These are phyloP conservation scores for Lactifluus rugatus DNA, from an alignment of 768 basidiomycete species.

Conservation along the genomic window DNA sequence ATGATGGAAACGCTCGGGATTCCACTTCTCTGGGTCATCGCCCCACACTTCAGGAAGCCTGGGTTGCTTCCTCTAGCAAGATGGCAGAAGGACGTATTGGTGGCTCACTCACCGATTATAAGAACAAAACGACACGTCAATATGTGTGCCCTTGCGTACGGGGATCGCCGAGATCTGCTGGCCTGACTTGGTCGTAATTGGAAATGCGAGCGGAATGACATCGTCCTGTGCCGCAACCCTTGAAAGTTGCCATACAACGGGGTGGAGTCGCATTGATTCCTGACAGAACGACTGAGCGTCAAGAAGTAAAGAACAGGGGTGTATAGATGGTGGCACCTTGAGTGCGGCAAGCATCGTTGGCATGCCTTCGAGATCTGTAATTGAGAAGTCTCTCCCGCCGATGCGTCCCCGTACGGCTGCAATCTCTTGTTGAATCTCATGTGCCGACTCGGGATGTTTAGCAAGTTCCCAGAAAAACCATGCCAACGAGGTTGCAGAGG, in stretches of 20 bases:
- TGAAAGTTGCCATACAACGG: conserved; percentile 24
- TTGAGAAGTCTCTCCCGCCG: conserved; percentile 24
- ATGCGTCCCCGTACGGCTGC: conserved; percentile 20
- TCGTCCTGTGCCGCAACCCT: conserved; percentile 26
- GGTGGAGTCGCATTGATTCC: conserved; percentile 28
- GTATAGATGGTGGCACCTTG: conserved; percentile 22
- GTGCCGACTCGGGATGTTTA: conserved; percentile 23
- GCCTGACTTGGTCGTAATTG: conserved; percentile 24
- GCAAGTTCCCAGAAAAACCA: conserved; percentile 28
- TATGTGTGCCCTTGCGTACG: conserved; percentile 23
- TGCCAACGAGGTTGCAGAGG: conserved; percentile 25
- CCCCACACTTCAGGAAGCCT: conserved; percentile 26
- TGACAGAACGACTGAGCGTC: not conserved
- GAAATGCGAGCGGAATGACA: conserved; percentile 27
- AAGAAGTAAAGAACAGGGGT: not conserved
- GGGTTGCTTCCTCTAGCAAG: not conserved
- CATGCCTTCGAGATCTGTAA: conserved; percentile 29
- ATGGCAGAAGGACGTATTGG: no score
- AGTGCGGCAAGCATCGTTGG: conserved; percentile 26
- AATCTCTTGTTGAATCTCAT: conserved; percentile 25
- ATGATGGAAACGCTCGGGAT: conserved; percentile 23
- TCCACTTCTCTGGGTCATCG: conserved; percentile 25
- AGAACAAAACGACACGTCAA: conserved; percentile 23
- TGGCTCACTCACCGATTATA: conserved; percentile 27
- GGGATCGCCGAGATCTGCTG: conserved; percentile 23